Conservation (phyloP, 2,329 filamentous ascomycete genomes). For the Stemphylium lycopersici region DNA sequence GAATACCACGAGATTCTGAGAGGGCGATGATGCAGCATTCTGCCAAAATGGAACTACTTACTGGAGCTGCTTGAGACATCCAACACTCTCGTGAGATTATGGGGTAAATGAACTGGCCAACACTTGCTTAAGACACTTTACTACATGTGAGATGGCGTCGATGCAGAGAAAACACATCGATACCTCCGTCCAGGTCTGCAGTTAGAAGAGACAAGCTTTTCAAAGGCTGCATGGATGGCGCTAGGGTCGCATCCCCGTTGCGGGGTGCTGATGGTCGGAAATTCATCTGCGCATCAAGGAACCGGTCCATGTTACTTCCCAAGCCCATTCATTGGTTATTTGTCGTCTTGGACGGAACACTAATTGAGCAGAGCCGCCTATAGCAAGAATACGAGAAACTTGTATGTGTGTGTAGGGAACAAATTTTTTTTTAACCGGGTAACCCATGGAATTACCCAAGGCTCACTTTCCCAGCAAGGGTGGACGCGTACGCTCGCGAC, state of each 20-base stretch:
- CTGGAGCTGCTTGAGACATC: neutral
- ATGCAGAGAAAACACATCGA: no score
- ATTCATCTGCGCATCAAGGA: neutral
- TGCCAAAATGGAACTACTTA: neutral
- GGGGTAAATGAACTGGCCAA: neutral
- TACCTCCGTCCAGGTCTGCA: no score
- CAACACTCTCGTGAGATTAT: neutral
- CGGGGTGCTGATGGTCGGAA: neutral
- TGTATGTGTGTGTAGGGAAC: neutral
- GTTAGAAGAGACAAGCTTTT: no score
- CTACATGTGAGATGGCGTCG: neutral
- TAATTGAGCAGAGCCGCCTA: neutral
- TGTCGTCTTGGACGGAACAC: neutral
- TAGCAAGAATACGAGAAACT: neutral
- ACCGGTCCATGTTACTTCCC: neutral
- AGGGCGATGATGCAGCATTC: constrained; percentile 1
- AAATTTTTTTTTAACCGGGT: neutral
- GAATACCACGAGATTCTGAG: neutral
- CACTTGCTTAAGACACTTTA: neutral
- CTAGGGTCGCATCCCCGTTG: neutral
- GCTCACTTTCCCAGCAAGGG: neutral
- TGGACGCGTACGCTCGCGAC: neutral
- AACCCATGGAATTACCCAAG: neutral
- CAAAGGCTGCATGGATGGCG: no score
- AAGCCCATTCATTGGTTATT: neutral